These are phyloP conservation scores for Tuber melanosporum DNA, from an alignment of 495 filamentous ascomycete species.

Conservation along the genomic window DNA sequence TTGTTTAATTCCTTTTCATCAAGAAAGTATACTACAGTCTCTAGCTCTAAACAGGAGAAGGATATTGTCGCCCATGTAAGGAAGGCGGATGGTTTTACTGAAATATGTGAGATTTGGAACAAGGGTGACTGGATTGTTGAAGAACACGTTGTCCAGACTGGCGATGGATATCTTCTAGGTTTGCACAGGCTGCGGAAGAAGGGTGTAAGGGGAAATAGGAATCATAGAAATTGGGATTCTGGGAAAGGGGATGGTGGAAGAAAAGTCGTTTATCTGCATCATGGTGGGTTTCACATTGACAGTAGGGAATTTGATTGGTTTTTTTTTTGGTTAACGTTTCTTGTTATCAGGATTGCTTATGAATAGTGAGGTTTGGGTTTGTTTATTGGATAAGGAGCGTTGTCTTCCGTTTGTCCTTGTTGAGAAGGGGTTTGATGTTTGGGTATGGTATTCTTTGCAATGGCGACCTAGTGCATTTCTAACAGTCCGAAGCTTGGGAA, in stretches of 20 bases:
- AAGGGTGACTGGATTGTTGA: conserved; percentile 72
- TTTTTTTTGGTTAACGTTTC: conserved; percentile 11
- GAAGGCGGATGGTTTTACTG: conserved; percentile 81
- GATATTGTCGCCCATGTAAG: conserved; percentile 43
- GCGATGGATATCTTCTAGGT: conserved; percentile 87
- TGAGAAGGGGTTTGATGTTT: conserved; percentile 91
- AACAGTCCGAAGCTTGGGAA: conserved; percentile 63
- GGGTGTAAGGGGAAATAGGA: conserved; percentile 66
- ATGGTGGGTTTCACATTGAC: conserved; percentile 47
- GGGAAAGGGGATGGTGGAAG: conserved; percentile 61
- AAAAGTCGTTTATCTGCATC: conserved; percentile 88
- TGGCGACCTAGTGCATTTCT: conserved; percentile 8
- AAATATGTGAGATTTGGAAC: conserved; percentile 74
- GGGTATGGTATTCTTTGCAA: conserved; percentile 53
- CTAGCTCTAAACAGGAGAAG: conserved; percentile 55
- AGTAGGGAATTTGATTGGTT: neutral
- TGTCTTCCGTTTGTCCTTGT: conserved; percentile 84
- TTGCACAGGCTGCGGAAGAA: conserved; percentile 79
- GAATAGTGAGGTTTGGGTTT: conserved; percentile 99
- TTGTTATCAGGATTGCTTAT: conserved; percentile 61
- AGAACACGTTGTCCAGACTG: conserved; percentile 91
- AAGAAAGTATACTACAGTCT: conserved; percentile 54
- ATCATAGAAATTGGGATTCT: conserved; percentile 52
- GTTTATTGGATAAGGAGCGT: conserved; percentile 75
- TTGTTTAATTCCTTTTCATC: conserved; percentile 74